Base-by-base conservation (phyloP, 306 rosid genomes). In the Dalbergia cultrata region DNA sequence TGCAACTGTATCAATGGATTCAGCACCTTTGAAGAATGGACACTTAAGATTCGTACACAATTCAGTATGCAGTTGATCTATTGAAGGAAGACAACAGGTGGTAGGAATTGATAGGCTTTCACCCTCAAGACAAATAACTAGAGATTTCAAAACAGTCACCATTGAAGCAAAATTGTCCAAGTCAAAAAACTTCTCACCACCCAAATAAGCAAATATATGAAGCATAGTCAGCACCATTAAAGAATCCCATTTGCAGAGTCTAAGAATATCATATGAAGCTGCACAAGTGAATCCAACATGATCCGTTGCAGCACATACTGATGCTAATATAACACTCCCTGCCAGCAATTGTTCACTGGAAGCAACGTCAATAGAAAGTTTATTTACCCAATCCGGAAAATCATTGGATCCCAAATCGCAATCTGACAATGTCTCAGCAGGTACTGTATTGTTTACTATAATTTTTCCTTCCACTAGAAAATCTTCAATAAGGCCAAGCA, bases 191-290 rank as follows among this genome's bases (percentile, higher is more conserved):
- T 89, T 82, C 37, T 84, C 86, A 49, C 94, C 94, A 21, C 94
- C 90, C 78, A 92, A 45, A 86, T 89, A 81, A 72, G 95, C 92
- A 91, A 90, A 94, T 62, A 87, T 72, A 84, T 91, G 97, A 68
- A 93, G 92, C 57, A 95, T 78, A 21, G 84, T 90, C 72, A 90
- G 86, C 86, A 82, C 74, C 85, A 85, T 43, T 21, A 90, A 80
- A 45, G 86, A 81, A 79, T 83, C 88, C 70, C 82, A 74, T 59
- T 83, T 80, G 82, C 88, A 56, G 33, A 64, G 77, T 84, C 73
- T 70, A 75, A 92, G 83, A 70, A 92, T 86, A 75, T 78, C 85
- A 86, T 84, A 92, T 18, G 97, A 89, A 67, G 89, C 78, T 77
- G 89, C 94, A 57, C 88, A 86, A 31, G 89, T 77, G 78, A 89